Evolutionary conservation across 768 basidiomycete species (phyloP), one percentile per base, ranked within the genome.

Genomic region (Russula sp.): DNA sequence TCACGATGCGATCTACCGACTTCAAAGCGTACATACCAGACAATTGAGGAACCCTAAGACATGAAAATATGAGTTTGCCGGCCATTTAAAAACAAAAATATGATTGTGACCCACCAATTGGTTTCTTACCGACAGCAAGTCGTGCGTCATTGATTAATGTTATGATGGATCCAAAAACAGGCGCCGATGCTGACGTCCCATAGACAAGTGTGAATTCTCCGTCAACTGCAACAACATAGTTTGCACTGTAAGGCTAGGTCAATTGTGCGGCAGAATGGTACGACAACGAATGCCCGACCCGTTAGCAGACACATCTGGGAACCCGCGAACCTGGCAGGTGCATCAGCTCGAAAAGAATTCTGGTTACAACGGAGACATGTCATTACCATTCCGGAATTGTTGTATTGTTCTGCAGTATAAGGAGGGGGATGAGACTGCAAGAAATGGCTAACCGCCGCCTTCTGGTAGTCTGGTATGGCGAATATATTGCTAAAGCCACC

Each of bases 401-500:
- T 77, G 65, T 67, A 77, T 22, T 69, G 68, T 11, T 66, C 66
- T 9, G 70, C 48, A 13, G 70, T 66, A 66, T 73, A 77, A 20
- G 70, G 66, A 7, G 77, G 76, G 42, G 73, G 69, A 63, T 72
- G 65, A 22, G 71, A 67, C 49, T 59, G 65, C 62, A 75, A 63
- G 68, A 71, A 76, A 16, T 39, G 42, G 35, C 49, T 49, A 32
- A 76, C 74, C 1, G 70, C 72, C 0, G 53, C 39, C 20, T 67
- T 55, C 59, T 78, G 77, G 66, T 73, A 78, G 3, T 22, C 16
- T 16, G 77, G 77, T 59, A 72, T 69, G 7, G 72, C 22, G 69
- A 78, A 78, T 60, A 73, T 66, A 66, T 77, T 75, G 57, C 73
- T 74, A 71, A 77, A 77, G 5, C 77, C 77, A 10, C 77, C 77